phyloP scores from a whole-genome alignment of 148 eudicot species.

The Cornus florida region DNA sequence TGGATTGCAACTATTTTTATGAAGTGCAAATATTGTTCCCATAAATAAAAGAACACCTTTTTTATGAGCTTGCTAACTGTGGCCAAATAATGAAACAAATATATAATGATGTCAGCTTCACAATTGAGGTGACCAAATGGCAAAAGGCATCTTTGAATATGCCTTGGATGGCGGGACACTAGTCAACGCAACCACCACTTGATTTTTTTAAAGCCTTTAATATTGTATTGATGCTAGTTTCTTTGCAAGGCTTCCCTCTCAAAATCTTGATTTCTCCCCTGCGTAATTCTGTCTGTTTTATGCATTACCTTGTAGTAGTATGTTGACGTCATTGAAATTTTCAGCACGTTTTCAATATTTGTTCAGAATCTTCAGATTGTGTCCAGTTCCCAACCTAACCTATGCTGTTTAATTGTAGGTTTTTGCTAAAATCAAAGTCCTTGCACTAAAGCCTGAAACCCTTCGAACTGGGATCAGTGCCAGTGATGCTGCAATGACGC shows the following conservation, averaged over 20 bases:
- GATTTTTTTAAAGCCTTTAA: too few relatives aligned
- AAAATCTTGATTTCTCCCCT: too few relatives aligned
- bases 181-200: too few relatives aligned
- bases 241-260: neutral
- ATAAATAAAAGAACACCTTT: too few relatives aligned
- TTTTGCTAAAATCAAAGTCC: slow-evolving; percentile 66
- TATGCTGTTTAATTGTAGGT: slow-evolving; percentile 45
- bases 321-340: slow-evolving; percentile 1
- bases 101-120: too few relatives aligned
- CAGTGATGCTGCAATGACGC: slow-evolving; percentile 89
- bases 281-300: neutral
- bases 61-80: too few relatives aligned
- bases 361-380: neutral
- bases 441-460: slow-evolving; percentile 65
- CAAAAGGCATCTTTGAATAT: too few relatives aligned
- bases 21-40: too few relatives aligned
- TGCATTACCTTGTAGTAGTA: neutral
- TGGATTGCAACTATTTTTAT: too few relatives aligned
- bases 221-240: neutral
- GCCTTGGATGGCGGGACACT: too few relatives aligned
- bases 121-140: too few relatives aligned
- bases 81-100: too few relatives aligned
- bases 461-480: slow-evolving; percentile 73
- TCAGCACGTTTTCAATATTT: neutral
- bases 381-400: slow-evolving; percentile 4